A percentile compares a stretch with the other conserved stretches of the same genome.
These are phyloP conservation scores for Chrysoporthe cubensis DNA, from an alignment of 2,329 filamentous ascomycete species.

Conservation along the genomic window DNA sequence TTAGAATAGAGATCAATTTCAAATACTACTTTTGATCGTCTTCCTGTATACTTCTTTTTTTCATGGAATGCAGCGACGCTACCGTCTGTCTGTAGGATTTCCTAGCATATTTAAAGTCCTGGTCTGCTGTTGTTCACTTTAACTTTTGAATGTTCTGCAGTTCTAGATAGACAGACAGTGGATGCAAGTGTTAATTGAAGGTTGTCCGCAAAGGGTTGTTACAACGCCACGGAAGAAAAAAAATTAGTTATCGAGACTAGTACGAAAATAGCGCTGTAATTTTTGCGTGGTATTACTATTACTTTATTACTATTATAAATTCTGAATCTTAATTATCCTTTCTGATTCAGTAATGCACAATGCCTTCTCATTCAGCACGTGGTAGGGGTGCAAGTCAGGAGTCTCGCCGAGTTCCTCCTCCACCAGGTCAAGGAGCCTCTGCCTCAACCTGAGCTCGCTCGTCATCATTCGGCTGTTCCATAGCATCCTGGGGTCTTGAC, in stretches of 20 bases:
- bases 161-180: too few relatives aligned
- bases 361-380: conserved; percentile 15
- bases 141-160: too few relatives aligned
- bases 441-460: conserved; percentile 3
- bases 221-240: neutral
- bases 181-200: too few relatives aligned
- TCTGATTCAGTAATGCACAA: conserved; percentile 6
- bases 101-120: too few relatives aligned
- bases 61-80: neutral
- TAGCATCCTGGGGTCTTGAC: conserved; percentile 12
- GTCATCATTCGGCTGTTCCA: conserved; percentile 8
- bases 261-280: neutral
- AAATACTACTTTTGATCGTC: too few relatives aligned
- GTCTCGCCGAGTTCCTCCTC: conserved; percentile 11
- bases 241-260: neutral
- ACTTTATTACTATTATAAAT: conserved; percentile 2
- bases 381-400: conserved; percentile 4
- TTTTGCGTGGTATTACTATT: neutral
- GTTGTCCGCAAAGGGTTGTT: too few relatives aligned
- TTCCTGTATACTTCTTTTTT: neutral
- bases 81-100: neutral
- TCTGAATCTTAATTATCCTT: neutral
- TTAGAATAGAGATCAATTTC: too few relatives aligned
- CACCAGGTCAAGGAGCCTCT: conserved; percentile 7
- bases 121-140: too few relatives aligned